These are phyloP conservation scores for Dichomitus squalens DNA, from an alignment of 1,284 basidiomycete species.

Conservation along the genomic window DNA sequence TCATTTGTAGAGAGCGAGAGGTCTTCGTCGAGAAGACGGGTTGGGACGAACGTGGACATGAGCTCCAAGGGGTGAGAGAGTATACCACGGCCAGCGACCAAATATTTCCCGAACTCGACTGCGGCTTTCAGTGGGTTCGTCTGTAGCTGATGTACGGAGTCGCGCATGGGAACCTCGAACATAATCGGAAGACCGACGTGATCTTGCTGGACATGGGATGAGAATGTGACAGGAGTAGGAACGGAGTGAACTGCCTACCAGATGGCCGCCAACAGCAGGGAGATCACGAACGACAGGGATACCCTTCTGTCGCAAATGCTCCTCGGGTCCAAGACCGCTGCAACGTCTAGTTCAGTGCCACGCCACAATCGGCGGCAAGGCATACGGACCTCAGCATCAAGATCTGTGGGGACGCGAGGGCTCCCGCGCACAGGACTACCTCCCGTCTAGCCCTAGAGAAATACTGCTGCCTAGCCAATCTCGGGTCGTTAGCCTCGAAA, in stretches of 20 bases:
- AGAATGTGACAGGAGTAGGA: not conserved
- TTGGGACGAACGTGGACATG: conserved; percentile 31
- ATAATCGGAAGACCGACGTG: conserved; percentile 33
- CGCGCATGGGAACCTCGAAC: conserved; percentile 32
- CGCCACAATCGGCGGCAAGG: not conserved
- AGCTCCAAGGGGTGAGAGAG: conserved; percentile 34
- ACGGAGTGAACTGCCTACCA: conserved; percentile 27
- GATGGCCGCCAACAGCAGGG: conserved; percentile 34
- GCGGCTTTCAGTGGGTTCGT: conserved; percentile 23
- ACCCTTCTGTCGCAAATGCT: conserved; percentile 29
- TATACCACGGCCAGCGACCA: conserved; percentile 33
- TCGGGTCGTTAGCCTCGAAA: conserved; percentile 9
- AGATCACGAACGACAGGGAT: conserved; percentile 33
- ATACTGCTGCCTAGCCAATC: conserved; percentile 5
- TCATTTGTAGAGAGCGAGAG: not conserved
- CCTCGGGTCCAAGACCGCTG: conserved; percentile 33
- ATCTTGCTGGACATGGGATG: conserved; percentile 31
- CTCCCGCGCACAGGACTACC: conserved; percentile 36
- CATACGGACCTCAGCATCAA: conserved; percentile 35
- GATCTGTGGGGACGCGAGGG: conserved; percentile 36
- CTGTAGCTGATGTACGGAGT: conserved; percentile 28
- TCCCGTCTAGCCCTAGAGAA: conserved; percentile 30
- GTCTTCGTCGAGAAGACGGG: conserved; percentile 27
- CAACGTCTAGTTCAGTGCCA: too few relatives aligned
- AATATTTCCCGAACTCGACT: conserved; percentile 32